These are phyloP conservation scores for Erythrobasidium hasegawianum DNA, from an alignment of 1,284 basidiomycete genomes.

Conservation along the genomic window DNA sequence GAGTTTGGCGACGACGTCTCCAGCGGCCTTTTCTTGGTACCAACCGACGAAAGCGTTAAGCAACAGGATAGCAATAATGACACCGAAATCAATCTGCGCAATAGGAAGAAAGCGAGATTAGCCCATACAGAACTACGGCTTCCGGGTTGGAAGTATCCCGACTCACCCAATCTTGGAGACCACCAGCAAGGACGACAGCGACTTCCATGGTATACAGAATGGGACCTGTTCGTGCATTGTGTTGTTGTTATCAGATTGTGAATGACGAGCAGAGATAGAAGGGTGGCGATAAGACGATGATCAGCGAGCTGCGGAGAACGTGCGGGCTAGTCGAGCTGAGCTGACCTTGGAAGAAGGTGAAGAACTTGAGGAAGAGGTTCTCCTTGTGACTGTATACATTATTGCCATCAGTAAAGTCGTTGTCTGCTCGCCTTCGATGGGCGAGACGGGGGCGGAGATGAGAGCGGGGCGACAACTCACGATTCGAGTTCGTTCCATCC, in stretches of 20 bases:
- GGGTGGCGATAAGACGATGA: neutral
- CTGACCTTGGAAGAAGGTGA: slow-evolving; percentile 49
- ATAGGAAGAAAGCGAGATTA: no score
- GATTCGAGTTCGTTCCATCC: slow-evolving; percentile 51
- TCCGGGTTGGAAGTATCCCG: no score
- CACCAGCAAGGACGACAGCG: slow-evolving; percentile 50
- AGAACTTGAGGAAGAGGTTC: slow-evolving; percentile 56
- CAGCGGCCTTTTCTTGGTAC: slow-evolving; percentile 58
- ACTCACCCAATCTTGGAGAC: slow-evolving; percentile 51
- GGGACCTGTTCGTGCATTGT: slow-evolving; percentile 41
- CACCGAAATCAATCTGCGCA: slow-evolving; percentile 56
- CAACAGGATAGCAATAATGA: slow-evolving; percentile 53
- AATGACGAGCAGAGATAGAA: no score
- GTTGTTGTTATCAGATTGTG: no score
- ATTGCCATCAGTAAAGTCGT: no score
- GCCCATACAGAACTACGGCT: no score
- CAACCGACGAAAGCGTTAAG: slow-evolving; percentile 58
- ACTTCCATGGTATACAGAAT: slow-evolving; percentile 52
- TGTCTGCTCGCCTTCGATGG: no score
- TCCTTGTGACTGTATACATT: slow-evolving; percentile 42
- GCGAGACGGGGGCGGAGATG: slow-evolving; percentile 1
- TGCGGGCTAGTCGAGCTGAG: neutral
- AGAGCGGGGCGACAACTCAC: slow-evolving; percentile 22
- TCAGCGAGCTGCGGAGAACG: neutral
- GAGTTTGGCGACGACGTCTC: slow-evolving; percentile 57